phyloP scores from a whole-genome alignment of 2,329 filamentous ascomycete species.

The Thermomyces lanuginosus region DNA sequence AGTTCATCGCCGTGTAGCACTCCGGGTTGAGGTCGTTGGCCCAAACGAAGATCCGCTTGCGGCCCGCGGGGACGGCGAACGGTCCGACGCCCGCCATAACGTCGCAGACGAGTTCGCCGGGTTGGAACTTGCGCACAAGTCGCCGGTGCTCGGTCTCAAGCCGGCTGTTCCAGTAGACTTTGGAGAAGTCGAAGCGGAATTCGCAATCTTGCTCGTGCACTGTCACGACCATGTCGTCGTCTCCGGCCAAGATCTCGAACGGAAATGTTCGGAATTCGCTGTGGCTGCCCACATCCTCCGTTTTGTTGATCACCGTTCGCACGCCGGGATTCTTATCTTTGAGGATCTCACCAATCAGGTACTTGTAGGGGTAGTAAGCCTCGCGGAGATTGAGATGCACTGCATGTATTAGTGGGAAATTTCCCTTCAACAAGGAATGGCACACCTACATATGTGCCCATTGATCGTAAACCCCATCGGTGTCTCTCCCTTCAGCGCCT shows the following conservation, averaged over 20 bases:
- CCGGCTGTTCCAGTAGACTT: constrained; percentile 96
- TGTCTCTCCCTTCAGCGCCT: constrained; percentile 55
- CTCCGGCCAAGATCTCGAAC: constrained; percentile 77
- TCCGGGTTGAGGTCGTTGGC: constrained; percentile 95
- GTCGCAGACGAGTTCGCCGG: constrained; percentile 82
- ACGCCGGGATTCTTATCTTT: constrained; percentile 75
- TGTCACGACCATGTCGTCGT: constrained; percentile 67
- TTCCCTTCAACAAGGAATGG: constrained; percentile 2
- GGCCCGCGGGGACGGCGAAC: constrained; percentile 82
- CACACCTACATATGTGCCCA: constrained; percentile 58
- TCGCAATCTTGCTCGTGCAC: constrained; percentile 65
- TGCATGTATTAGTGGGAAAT: constrained; percentile 13
- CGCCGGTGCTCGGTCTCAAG: constrained; percentile 79
- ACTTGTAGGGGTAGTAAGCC: constrained; percentile 69
- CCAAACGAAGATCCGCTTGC: constrained; percentile 81
- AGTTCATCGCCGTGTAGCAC: constrained; percentile 55
- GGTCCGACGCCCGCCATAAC: constrained; percentile 96
- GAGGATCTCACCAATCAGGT: constrained; percentile 69
- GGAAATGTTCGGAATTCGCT: constrained; percentile 81
- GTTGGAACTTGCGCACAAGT: constrained; percentile 56
- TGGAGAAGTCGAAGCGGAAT: constrained; percentile 88
- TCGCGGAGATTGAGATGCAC: constrained; percentile 83
- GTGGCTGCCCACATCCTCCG: constrained; percentile 68
- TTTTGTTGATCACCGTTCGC: constrained; percentile 89
- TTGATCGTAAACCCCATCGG: constrained; percentile 76